Evolutionary conservation across 495 filamentous ascomycete genomes (phyloP).

Genomic region (Haplographium delicatum): DNA sequence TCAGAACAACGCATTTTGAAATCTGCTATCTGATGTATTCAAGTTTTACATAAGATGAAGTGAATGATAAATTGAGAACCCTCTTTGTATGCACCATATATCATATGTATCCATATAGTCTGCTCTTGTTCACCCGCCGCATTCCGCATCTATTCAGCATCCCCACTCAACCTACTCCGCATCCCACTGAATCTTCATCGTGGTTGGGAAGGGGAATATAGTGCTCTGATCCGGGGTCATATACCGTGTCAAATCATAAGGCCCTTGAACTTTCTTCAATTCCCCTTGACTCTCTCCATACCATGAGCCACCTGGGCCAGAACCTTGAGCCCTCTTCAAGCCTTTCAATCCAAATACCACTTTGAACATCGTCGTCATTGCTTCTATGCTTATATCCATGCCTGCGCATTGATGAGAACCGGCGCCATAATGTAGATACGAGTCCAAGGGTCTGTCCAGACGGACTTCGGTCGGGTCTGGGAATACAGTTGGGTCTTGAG

Average conservation of each 20-base stretch:
- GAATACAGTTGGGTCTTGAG: conserved; percentile 58
- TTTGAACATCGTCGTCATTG: conserved; percentile 59
- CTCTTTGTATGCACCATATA: too few relatives aligned
- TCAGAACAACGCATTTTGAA: too few relatives aligned
- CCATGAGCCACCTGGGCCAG: conserved; percentile 9
- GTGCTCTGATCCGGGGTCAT: conserved; percentile 69
- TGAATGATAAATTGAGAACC: too few relatives aligned
- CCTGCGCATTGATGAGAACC: conserved; percentile 61
- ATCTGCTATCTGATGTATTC: too few relatives aligned
- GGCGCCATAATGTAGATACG: conserved; percentile 62
- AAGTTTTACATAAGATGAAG: too few relatives aligned
- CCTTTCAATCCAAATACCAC: conserved; percentile 22
- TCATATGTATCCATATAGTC: background rate
- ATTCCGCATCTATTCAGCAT: too few relatives aligned
- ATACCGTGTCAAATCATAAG: conserved; percentile 60
- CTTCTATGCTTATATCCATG: conserved; percentile 53
- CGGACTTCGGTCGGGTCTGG: conserved; percentile 62
- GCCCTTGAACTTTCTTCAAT: conserved; percentile 62
- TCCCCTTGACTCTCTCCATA: conserved; percentile 29
- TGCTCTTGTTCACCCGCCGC: too few relatives aligned
- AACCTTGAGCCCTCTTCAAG: conserved; percentile 56
- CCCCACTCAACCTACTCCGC: background rate
- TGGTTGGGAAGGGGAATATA: conserved; percentile 69
- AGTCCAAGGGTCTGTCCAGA: conserved; percentile 59
- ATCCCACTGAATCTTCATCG: conserved; percentile 24